Conservation (phyloP, 164 flowering plant genomes). For the Magnolia kwangsiensis region DNA sequence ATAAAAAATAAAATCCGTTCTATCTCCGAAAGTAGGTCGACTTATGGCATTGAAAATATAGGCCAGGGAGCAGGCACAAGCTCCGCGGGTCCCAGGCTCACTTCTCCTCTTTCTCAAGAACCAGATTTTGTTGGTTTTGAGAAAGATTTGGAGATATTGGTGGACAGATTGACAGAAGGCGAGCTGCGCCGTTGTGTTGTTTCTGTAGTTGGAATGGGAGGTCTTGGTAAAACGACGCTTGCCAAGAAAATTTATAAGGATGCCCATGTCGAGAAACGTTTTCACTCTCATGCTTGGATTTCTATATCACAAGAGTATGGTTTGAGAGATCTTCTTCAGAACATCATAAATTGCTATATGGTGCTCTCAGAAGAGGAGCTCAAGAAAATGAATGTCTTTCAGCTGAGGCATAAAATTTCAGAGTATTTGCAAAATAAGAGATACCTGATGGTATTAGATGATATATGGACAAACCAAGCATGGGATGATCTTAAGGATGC, state of each 20-base stretch:
- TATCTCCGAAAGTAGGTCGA: slow-evolving; percentile 1
- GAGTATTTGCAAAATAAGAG: slow-evolving; percentile 36
- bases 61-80: background rate
- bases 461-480: slow-evolving; percentile 42
- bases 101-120: too few relatives aligned
- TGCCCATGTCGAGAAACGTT: slow-evolving; percentile 14
- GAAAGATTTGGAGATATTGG: background rate
- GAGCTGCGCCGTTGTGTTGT: slow-evolving; percentile 15
- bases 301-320: slow-evolving; percentile 36
- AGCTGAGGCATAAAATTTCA: slow-evolving; percentile 36
- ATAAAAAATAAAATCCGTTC: background rate
- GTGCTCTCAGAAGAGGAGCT: slow-evolving; percentile 14
- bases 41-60: slow-evolving; percentile 5
- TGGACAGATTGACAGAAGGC: background rate
- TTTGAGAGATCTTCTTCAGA: slow-evolving; percentile 6
- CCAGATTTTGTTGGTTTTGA: too few relatives aligned
- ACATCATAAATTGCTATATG: background rate
- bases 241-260: slow-evolving; percentile 38
- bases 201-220: slow-evolving; percentile 53
- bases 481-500: slow-evolving; percentile 36
- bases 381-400: slow-evolving; percentile 15
- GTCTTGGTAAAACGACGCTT: slow-evolving; percentile 48
- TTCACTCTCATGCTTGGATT: slow-evolving; percentile 45
- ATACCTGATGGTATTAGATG: slow-evolving; percentile 49
- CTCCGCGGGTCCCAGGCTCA: too few relatives aligned